Base-by-base conservation (phyloP, 768 basidiomycete genomes). In the Thelephora ganbajun region DNA sequence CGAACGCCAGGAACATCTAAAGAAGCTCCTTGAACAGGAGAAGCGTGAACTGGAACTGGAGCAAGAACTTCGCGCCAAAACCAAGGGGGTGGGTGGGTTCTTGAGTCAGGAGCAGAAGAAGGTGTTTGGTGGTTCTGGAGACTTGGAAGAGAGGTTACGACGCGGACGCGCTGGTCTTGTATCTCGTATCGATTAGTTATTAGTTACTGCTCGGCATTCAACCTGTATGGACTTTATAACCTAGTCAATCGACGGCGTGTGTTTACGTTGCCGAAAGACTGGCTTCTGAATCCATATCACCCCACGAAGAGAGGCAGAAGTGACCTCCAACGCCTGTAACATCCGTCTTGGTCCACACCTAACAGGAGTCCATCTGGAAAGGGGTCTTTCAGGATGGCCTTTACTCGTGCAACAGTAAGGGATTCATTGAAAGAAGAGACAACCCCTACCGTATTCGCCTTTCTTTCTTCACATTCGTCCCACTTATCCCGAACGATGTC, bases 71-170 rank as follows among this genome's bases (percentile, higher is more conserved):
- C 69, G 89, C 36, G 69, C 67, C 18, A 83, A 80, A 62, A 80
- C 79, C 2, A 83, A 79, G 58, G 87, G 85, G 2, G 80, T 83
- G 70, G 86, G 83, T 41, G 71, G 69, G 1, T 96, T 93, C 69
- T 66, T 94, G 56, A 81, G 77, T 47, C 70, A 80, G 18, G 90
- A 93, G 59, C 79, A 83, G 69, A 89, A 85, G 70, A 80, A 74
- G 54, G 83, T 90, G 7, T 88, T 88, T 63, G 80, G 86, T 42
- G 86, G 83, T 20, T 62, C 66, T 6, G 83, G 85, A 35, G 84
- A 81, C 13, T 63, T 91, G 23, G 88, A 87, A 60, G 87, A 91
- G 35, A 69, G 86, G 49, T 79, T 91, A 43, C 71, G 66, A 57
- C 70, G 89, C 55, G 83, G 84, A 36, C 69, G 80, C 33, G 79